Conservation (phyloP, 257 asterid genomes). For the Cinchona pubescens region DNA sequence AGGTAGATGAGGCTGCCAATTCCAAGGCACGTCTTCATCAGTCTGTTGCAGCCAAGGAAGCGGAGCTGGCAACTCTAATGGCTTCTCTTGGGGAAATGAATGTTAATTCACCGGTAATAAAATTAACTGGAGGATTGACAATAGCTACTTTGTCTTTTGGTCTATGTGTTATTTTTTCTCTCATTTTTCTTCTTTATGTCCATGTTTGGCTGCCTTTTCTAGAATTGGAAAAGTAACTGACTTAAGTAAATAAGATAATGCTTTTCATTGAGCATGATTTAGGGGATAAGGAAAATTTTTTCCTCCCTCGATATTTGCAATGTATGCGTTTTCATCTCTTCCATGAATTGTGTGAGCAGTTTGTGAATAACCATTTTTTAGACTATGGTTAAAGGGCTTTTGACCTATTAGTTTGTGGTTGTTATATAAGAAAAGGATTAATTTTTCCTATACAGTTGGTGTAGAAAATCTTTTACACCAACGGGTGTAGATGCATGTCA, state of each 20-base stretch:
- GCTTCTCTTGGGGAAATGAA: constrained; percentile 82
- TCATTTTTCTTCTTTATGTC: neutral
- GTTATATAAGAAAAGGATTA: neutral
- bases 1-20: constrained; percentile 81
- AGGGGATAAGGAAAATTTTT: neutral
- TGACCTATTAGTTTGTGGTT: neutral
- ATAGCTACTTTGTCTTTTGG: too few species aligned
- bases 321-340: neutral
- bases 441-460: too few species aligned
- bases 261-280: neutral
- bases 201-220: neutral
- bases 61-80: constrained; percentile 86
- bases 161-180: neutral
- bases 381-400: neutral
- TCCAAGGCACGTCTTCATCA: constrained; percentile 78
- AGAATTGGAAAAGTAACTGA: neutral
- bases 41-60: constrained; percentile 80
- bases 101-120: constrained; percentile 61
- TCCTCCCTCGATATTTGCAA: neutral
- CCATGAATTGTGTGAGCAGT: neutral
- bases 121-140: too few species aligned
- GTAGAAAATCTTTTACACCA: too few species aligned
- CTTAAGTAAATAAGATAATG: neutral
- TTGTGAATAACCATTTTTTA: neutral
- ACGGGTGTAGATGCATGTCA: too few species aligned